Evolutionary conservation across 306 rosid genomes (phyloP), one percentile per base, ranked within the genome.

Genomic region (Cotoneaster glaucophyllus): DNA sequence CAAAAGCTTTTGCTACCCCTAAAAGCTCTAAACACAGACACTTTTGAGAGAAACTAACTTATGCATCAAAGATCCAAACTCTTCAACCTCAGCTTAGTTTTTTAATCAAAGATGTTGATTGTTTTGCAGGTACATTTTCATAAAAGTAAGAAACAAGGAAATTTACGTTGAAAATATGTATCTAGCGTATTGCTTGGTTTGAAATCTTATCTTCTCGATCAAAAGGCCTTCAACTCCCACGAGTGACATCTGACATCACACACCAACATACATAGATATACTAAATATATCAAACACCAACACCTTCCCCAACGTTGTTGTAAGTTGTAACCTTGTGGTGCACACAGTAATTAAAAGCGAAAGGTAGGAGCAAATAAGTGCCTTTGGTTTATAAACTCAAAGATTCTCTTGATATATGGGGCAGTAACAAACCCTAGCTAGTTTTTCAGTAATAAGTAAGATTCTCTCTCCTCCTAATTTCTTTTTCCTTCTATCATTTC

Each of bases 191-290:
- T 41, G 48, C 48, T 74, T 63, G 59, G 70, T 45, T 45, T 44
- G 45, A 74, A 74, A 29, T 44, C 70, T 62, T 62, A 62, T 74
- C 78, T 44, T 32, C 78, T 74, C 70, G 62, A 74, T 62, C 48
- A 62, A 45, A 53, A 65, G 50, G 28, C 50, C 48, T 48, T 44
- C 69, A 28, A 41, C 34, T 18, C 45, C 69, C 58, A 73, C n/a
- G 14, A 41, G 58, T 61, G 69, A 13, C 19, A 19, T 73, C 59
- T 43, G 41, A 59, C 69, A 45, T 25, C 54, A 15, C 54, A 15
- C 54, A 50, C 24, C 58, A 69, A 45, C 24, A 17, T 50, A 29
- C 77, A 18, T 74, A 28, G 70, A 74, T 17, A 62, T 5, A 74
- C 61, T 44, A 61, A 11, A 65, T 26, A 14, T 50, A 58, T 25